A percentile compares a stretch with the other conserved stretches of the same genome.
Evolutionary conservation across 139 green algal genomes (phyloP).

Genomic region (Chlorella sp.): DNA sequence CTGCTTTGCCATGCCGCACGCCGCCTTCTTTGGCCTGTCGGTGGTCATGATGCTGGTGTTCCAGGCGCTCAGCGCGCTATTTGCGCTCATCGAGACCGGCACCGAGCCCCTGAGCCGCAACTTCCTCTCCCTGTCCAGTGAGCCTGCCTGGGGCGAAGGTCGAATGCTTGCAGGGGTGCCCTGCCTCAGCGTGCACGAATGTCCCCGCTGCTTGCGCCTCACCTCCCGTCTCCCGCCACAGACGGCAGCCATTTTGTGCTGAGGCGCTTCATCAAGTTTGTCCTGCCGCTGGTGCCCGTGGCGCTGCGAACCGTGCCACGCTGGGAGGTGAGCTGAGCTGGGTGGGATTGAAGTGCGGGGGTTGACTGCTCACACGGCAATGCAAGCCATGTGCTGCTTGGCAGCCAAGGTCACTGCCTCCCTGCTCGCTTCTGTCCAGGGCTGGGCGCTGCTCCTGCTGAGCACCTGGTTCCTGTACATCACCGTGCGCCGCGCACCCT

Average conservation of each 20-base stretch:
- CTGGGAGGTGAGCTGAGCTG: not conserved
- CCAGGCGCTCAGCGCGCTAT: not conserved
- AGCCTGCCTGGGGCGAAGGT: not conserved
- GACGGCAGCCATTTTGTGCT: conserved; percentile 6
- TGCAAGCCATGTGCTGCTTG: not conserved
- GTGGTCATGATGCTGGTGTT: not conserved
- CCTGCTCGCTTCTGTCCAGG: not conserved
- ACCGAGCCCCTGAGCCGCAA: not conserved
- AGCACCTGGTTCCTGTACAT: conserved; percentile 7
- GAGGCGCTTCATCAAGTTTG: conserved; percentile 3
- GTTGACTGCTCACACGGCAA: too few species aligned
- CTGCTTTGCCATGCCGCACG: conserved; percentile 8
- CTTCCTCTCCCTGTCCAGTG: conserved; percentile 11
- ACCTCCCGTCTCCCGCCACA: not conserved
- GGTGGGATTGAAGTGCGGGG: not conserved
- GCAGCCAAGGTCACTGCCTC: not conserved
- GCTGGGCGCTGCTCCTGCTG: not conserved
- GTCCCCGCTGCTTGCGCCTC: too few species aligned
- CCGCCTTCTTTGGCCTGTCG: not conserved
- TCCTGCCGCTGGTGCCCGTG: conserved; percentile 23
- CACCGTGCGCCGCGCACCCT: not conserved
- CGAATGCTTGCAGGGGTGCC: not conserved
- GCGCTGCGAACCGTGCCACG: not conserved
- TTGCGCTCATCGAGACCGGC: conserved; percentile 7
- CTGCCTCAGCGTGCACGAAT: too few species aligned